Conservation (phyloP, 495 filamentous ascomycete species). For the Aspergillus avenaceus region DNA sequence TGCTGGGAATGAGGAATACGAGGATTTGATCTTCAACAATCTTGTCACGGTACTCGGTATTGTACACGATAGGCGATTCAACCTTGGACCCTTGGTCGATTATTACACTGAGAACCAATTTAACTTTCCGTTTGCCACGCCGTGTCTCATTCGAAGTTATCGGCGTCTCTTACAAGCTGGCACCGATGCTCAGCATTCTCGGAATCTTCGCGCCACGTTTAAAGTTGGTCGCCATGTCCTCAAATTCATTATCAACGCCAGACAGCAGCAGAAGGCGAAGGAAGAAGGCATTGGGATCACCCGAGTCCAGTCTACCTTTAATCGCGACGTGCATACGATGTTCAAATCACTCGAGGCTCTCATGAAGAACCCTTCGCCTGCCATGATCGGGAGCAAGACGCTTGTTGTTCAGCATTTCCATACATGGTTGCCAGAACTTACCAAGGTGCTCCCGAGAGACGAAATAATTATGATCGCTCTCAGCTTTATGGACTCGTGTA, state of each 20-base stretch:
- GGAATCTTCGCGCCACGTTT: conserved; percentile 83
- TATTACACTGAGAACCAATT: conserved; percentile 85
- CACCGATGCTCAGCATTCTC: conserved; percentile 72
- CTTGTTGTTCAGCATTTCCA: conserved; percentile 96
- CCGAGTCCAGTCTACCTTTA: conserved; percentile 69
- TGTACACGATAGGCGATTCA: conserved; percentile 90
- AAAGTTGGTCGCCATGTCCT: conserved; percentile 92
- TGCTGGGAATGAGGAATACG: conserved; percentile 82
- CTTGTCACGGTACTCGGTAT: conserved; percentile 88
- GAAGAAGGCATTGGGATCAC: conserved; percentile 89
- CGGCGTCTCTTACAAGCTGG: conserved; percentile 73
- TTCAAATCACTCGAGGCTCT: conserved; percentile 85
- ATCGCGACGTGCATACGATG: conserved; percentile 75
- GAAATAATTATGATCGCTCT: conserved; percentile 90
- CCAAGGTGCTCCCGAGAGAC: conserved; percentile 66
- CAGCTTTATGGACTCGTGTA: conserved; percentile 90
- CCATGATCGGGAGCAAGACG: conserved; percentile 89
- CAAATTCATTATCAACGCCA: conserved; percentile 89
- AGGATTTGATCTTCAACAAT: conserved; percentile 87
- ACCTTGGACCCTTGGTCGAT: conserved; percentile 84
- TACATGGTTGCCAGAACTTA: conserved; percentile 87
- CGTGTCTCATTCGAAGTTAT: conserved; percentile 88
- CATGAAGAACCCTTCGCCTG: conserved; percentile 81
- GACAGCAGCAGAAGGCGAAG: conserved; percentile 81
- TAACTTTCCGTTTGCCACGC: conserved; percentile 89